These are phyloP conservation scores for Scedosporium minutisporum DNA, from an alignment of 2,329 filamentous ascomycete genomes.

Conservation along the genomic window DNA sequence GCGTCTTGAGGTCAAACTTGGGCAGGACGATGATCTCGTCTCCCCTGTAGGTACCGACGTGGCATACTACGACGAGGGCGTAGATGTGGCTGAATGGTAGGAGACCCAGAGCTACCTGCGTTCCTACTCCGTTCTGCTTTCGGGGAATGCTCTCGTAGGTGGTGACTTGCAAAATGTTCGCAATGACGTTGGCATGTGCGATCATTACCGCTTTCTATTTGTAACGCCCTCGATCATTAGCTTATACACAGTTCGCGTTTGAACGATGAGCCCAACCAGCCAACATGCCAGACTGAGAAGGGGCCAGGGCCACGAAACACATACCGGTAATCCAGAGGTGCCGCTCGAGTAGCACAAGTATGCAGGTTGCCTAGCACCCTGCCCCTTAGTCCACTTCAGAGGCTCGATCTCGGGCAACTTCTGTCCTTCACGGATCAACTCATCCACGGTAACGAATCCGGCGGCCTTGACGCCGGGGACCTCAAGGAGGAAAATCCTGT, in stretches of 20 bases:
- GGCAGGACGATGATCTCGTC: slow-evolving; percentile 64
- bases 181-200: slow-evolving; percentile 68
- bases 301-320: slow-evolving; percentile 12
- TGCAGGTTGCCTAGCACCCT: slow-evolving; percentile 58
- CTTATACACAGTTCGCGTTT: background rate
- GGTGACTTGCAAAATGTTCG: slow-evolving; percentile 58
- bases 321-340: slow-evolving; percentile 66
- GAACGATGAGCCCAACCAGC: too few relatives aligned
- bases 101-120: slow-evolving; percentile 51
- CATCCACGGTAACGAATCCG: slow-evolving; percentile 54
- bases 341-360: slow-evolving; percentile 76
- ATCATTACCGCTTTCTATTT: slow-evolving; percentile 73
- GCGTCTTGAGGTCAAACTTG: slow-evolving; percentile 64
- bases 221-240: background rate
- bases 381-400: slow-evolving; percentile 52
- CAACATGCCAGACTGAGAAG: background rate
- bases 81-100: slow-evolving; percentile 79
- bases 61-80: slow-evolving; percentile 60
- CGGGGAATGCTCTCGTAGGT: slow-evolving; percentile 31
- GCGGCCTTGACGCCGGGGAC: slow-evolving; percentile 46
- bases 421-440: slow-evolving; percentile 53
- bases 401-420: slow-evolving; percentile 42
- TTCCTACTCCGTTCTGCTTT: slow-evolving; percentile 25
- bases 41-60: slow-evolving; percentile 57
- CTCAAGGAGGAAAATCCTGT: slow-evolving; percentile 60